Evolutionary conservation across 805 yeast species (phyloP), one percentile per base, ranked within the genome.

Genomic region (Hanseniaspora jakobsenii): DNA sequence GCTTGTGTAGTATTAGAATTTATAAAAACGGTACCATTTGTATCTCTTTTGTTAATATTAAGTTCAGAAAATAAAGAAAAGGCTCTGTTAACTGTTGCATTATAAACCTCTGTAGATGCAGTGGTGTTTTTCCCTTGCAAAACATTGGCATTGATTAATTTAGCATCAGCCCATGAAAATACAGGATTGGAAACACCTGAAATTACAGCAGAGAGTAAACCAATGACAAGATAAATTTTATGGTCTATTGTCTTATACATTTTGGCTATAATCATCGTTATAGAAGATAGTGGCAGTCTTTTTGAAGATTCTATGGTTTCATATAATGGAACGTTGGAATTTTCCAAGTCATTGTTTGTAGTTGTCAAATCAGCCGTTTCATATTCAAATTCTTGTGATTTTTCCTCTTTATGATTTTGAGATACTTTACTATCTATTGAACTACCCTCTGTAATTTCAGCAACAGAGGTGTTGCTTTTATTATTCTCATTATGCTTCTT

Each of bases 121-220:
- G 10, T 5, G n/a, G 6, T 16, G 17, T 32, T 21, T 17, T 23
- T 60, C 30, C 35, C 61, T 40, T 49, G 53, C 0, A 81, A 75
- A 8, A 82, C 67, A 53, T 84, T 73, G 12, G 78, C 80, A 19
- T 70, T 59, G 6, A 89, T 61, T 7, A 89, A 61, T 48, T 76
- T 75, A 1, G 96, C 74, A 50, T 87, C 75, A 22, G 81, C 72
- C 55, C 62, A 86, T 0, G 95, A 81, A 50, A 91, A 85, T 0
- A 82, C 61, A 0, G 97, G 96, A 48, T 75, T 78, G 1, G 73
- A 59, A 0, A 70, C 70, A 9, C 94, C 87, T 48, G 78, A 75
- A 1, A 72, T 37, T 0, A 77, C 49, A 0, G 86, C 66, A 4
- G 70, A 51, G 0, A 70, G 0, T 1, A 81, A 44, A 0, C 95